phyloP scores from a whole-genome alignment of 2,329 filamentous ascomycete genomes.

The Colletotrichum brevisporum region DNA sequence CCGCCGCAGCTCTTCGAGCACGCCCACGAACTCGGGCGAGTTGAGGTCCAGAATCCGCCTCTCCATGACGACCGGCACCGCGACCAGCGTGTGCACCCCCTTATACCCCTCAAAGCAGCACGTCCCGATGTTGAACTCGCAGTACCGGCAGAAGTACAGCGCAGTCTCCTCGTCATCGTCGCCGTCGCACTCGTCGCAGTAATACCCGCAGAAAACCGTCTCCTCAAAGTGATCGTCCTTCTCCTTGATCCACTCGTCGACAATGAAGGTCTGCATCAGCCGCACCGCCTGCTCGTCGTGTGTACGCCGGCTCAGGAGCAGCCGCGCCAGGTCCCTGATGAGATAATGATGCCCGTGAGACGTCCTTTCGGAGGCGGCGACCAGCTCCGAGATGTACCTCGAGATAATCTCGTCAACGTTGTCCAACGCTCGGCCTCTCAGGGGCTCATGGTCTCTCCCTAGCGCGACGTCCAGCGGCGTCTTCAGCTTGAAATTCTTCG shows the following conservation, averaged over 20 bases:
- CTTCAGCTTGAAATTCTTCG: conserved; percentile 6
- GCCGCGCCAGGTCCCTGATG: conserved; percentile 9
- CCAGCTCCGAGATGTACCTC: conserved; percentile 9
- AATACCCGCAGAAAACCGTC: neutral
- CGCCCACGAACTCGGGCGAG: conserved; percentile 16
- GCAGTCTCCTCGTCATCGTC: conserved; percentile 18
- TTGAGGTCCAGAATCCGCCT: conserved; percentile 23
- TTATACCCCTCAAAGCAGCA: conserved; percentile 14
- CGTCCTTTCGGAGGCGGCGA: neutral
- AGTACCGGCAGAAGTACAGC: conserved; percentile 33
- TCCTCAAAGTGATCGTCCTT: neutral
- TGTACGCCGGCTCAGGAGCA: conserved; percentile 6
- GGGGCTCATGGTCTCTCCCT: neutral
- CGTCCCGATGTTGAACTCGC: conserved; percentile 2
- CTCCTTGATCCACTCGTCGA: conserved; percentile 14
- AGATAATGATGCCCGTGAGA: conserved; percentile 11
- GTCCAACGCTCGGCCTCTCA: conserved; percentile 13
- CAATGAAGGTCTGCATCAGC: conserved; percentile 11
- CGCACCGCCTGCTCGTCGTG: conserved; percentile 29
- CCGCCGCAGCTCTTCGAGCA: neutral
- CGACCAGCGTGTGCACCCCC: conserved; percentile 11
- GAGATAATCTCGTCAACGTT: neutral
- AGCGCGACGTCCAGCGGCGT: conserved; percentile 39
- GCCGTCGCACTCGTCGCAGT: conserved; percentile 22
- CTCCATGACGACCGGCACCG: conserved; percentile 17